Conservation (phyloP, 139 green algal species). For the Trebouxia sp. region DNA sequence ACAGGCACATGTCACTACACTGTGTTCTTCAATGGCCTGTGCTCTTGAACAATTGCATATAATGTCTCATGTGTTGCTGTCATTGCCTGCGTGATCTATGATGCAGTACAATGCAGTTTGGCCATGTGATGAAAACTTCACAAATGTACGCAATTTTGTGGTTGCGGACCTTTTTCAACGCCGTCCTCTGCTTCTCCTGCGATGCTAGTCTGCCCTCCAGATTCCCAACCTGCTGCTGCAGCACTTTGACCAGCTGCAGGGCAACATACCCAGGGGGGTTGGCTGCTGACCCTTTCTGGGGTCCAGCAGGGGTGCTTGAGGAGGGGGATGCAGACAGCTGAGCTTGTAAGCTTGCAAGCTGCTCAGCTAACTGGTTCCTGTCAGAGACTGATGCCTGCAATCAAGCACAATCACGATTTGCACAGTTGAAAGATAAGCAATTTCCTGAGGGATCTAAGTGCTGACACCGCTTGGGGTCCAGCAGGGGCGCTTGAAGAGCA, state of each 20-base stretch:
- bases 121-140: neutral
- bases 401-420: neutral
- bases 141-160: neutral
- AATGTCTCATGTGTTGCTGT: too few relatives aligned
- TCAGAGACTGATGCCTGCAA: neutral
- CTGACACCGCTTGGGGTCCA: neutral
- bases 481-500: neutral
- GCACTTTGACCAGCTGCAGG: constrained; percentile 30
- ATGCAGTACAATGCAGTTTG: neutral
- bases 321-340: neutral
- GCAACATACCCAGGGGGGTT: neutral
- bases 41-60: too few relatives aligned
- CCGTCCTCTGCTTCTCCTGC: neutral
- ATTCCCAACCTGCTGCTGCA: constrained; percentile 30
- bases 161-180: neutral
- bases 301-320: neutral
- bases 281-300: neutral
- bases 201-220: constrained; percentile 9
- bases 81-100: too few relatives aligned
- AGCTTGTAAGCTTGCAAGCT: neutral
- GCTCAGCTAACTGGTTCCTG: neutral
- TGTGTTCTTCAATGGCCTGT: neutral
- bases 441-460: too few relatives aligned
- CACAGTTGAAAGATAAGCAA: too few relatives aligned
- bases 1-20: neutral